Percentiles rank a stretch among this genome's conserved stretches.
These are phyloP conservation scores for Penicillium sp. DNA, from an alignment of 2,329 filamentous ascomycete genomes.

Conservation along the genomic window DNA sequence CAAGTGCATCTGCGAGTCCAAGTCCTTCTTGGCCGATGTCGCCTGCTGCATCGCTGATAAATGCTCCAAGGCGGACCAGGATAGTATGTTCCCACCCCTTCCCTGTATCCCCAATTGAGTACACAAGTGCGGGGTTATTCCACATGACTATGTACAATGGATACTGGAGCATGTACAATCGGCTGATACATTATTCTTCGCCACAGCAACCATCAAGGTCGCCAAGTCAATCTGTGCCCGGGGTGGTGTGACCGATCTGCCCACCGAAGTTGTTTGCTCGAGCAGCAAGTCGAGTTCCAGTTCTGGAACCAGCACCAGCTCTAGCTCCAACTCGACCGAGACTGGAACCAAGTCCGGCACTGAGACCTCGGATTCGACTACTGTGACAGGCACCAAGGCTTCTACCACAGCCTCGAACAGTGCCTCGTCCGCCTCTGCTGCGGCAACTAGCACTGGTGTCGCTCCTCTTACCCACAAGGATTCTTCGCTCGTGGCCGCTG, in stretches of 20 bases:
- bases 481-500: constrained; percentile 30
- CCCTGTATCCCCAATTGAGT: background rate
- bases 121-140: background rate
- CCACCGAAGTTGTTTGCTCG: constrained; percentile 33
- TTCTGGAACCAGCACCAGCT: background rate
- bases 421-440: constrained; percentile 21
- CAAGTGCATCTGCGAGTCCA: constrained; percentile 51
- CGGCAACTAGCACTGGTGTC: constrained; percentile 27
- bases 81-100: constrained; percentile 30
- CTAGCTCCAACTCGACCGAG: constrained; percentile 1
- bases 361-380: constrained; percentile 16
- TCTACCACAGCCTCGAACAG: constrained; percentile 13
- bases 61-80: constrained; percentile 48
- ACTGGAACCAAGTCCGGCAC: constrained; percentile 13
- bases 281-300: constrained; percentile 1
- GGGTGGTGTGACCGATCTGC: constrained; percentile 39
- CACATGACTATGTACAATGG: background rate
- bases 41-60: constrained; percentile 50
- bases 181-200: background rate
- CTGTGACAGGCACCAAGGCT: constrained; percentile 14
- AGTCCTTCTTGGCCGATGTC: constrained; percentile 49
- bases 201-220: constrained; percentile 36
- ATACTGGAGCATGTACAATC: background rate
- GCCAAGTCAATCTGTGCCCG: constrained; percentile 42
- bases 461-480: constrained; percentile 28